Conservation (phyloP, 1,284 basidiomycete species). For the Ceratobasidium sp. region DNA sequence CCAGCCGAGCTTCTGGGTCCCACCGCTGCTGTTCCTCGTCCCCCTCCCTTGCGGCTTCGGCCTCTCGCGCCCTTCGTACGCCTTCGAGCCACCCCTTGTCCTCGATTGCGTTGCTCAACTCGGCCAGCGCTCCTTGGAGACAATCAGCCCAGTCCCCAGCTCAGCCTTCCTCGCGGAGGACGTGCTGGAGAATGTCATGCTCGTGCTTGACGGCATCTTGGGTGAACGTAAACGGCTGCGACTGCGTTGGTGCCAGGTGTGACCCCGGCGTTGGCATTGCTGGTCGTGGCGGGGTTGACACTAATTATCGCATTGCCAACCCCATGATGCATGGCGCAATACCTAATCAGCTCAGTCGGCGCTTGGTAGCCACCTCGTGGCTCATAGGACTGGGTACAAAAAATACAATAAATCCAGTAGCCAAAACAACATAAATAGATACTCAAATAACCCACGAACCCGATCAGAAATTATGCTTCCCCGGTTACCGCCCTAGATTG, state of each 20-base stretch:
- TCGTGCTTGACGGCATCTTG: constrained; percentile 38
- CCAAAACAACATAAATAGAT: constrained; percentile 6
- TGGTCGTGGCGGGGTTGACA: constrained; percentile 24
- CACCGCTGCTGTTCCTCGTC: not conserved
- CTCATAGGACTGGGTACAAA: not conserved
- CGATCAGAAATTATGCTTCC: constrained; percentile 4
- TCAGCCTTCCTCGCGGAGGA: constrained; percentile 31
- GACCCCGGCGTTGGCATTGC: no score
- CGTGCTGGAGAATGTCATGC: constrained; percentile 18
- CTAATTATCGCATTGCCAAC: constrained; percentile 8
- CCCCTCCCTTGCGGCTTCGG: not conserved
- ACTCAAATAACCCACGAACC: not conserved
- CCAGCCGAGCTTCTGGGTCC: constrained; percentile 32
- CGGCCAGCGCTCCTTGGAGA: constrained; percentile 32
- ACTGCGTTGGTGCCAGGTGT: not conserved
- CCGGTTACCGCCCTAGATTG: constrained; percentile 5
- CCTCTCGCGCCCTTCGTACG: constrained; percentile 26
- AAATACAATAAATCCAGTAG: not conserved
- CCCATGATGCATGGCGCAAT: constrained; percentile 19
- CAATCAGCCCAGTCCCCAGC: constrained; percentile 36
- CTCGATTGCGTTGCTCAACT: constrained; percentile 36
- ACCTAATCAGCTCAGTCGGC: not conserved
- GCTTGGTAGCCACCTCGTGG: not conserved
- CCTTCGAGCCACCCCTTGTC: constrained; percentile 29
- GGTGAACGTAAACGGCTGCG: constrained; percentile 23